These are phyloP conservation scores for Sugiyamaella lignohabitans DNA, from an alignment of 805 yeast genomes.

Conservation along the genomic window DNA sequence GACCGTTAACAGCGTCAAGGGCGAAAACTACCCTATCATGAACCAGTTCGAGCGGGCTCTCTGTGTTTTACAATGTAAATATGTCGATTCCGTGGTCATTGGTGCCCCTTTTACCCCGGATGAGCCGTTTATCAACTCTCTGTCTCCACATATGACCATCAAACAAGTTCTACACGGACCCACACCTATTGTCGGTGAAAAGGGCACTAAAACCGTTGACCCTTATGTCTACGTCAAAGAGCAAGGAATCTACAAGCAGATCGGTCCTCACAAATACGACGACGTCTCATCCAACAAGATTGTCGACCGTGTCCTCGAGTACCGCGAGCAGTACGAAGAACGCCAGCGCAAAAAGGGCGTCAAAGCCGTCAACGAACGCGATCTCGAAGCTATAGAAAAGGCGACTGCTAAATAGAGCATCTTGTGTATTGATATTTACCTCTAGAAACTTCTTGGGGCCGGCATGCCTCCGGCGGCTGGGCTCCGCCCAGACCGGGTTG, in stretches of 20 bases:
- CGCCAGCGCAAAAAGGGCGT: slow-evolving; percentile 85
- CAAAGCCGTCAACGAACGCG: slow-evolving; percentile 50
- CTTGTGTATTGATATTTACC: background rate
- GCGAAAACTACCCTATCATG: slow-evolving; percentile 76
- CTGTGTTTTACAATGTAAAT: slow-evolving; percentile 81
- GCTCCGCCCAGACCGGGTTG: too few species aligned
- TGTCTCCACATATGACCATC: slow-evolving; percentile 35
- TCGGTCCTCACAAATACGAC: slow-evolving; percentile 52
- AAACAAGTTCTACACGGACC: slow-evolving; percentile 53
- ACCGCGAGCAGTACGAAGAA: slow-evolving; percentile 68
- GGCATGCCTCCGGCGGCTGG: too few species aligned
- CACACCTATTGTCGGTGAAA: slow-evolving; percentile 35
- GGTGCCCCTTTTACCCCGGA: slow-evolving; percentile 58
- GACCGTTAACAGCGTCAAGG: slow-evolving; percentile 49
- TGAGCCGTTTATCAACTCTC: slow-evolving; percentile 33
- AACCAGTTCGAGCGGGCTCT: slow-evolving; percentile 76
- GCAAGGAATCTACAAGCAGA: slow-evolving; percentile 35
- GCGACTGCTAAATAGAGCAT: background rate
- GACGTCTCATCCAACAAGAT: slow-evolving; percentile 65
- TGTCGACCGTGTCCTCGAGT: slow-evolving; percentile 63
- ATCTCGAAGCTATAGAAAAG: background rate
- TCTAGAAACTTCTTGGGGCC: too few species aligned
- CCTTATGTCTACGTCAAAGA: slow-evolving; percentile 37
- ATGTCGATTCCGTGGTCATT: slow-evolving; percentile 71
- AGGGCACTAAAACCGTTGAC: slow-evolving; percentile 29